Evolutionary conservation across 306 rosid species (phyloP), one percentile per base, ranked within the genome.

Genomic region (Quercus gilva): DNA sequence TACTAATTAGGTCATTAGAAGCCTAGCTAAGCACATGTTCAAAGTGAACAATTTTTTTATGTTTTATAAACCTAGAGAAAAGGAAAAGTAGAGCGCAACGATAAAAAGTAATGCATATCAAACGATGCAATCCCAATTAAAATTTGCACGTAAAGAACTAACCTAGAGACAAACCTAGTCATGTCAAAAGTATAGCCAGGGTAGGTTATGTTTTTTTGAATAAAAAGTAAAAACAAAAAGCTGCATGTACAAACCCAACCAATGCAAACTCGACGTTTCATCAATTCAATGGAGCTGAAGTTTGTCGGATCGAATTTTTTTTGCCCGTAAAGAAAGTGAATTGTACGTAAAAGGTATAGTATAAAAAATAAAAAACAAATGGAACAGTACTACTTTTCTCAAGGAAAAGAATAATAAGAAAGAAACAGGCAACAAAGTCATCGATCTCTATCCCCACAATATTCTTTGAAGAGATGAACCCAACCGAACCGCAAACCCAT

Each of bases 11-110:
- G 71, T 76, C 82, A 79, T 79, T 82, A 82, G 49, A 84, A 77
- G 80, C 77, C 86, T 84, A 84, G 71, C 1, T 31, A 64, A 58
- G 86, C 86, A 84, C 90, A 41, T 87, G 86, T 77, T 41, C 70
- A 63, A 45, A 67, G 75, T 69, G 41, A 77, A 68, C 69, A 61
- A 63, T 53, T 74, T 80, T 73, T 55, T 60, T 41, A 8, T 41
- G 45, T 41, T 53, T 14, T 26, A 29, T 15, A 43, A 69, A 69
- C 78, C 64, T 67, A 67, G 51, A 67, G 35, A 8, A 33, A 9
- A 18, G 72, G 5, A 33, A 67, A 67, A 67, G 72, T 29, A 53
- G 53, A 71, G 51, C 43, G 55, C 28, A 59, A 73, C 80, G 13
- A 10, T 5, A 20, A 76, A 18, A 5, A 75, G 23, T 17, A 59